Conservation (phyloP, 2,329 filamentous ascomycete species). For the Calonectria pauciramosa region DNA sequence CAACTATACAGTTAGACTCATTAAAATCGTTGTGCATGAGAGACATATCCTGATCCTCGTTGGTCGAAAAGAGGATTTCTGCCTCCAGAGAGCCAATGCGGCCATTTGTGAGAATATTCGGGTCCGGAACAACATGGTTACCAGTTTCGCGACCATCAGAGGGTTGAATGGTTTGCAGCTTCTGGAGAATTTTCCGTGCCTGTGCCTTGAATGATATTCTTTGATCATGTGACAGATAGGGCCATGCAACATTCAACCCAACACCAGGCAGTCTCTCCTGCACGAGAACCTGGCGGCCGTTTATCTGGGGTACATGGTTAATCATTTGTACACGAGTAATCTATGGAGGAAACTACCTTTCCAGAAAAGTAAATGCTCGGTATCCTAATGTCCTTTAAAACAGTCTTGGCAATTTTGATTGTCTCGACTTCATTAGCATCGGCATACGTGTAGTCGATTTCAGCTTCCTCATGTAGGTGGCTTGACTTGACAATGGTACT, state of each 20-base stretch:
- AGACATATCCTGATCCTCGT: constrained; percentile 44
- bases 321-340: too few species aligned
- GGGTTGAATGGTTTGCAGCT: constrained; percentile 46
- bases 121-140: constrained; percentile 66
- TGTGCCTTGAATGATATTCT: constrained; percentile 53
- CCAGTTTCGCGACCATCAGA: constrained; percentile 27
- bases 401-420: constrained; percentile 46
- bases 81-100: constrained; percentile 50
- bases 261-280: constrained; percentile 56
- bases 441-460: constrained; percentile 54
- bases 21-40: constrained; percentile 58
- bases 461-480: constrained; percentile 45
- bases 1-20: constrained; percentile 54
- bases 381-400: constrained; percentile 47
- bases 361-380: constrained; percentile 55
- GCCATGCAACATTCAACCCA: constrained; percentile 51
- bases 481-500: constrained; percentile 56
- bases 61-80: constrained; percentile 48
- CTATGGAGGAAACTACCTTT: constrained; percentile 47
- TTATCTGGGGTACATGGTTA: constrained; percentile 47
- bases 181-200: constrained; percentile 49
- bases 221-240: constrained; percentile 50
- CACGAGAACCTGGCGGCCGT: constrained; percentile 51
- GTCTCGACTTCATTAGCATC: constrained; percentile 58
- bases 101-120: constrained; percentile 71